Base-by-base conservation (phyloP, 768 basidiomycete genomes). In the Tylopilus cervinicoccineus region DNA sequence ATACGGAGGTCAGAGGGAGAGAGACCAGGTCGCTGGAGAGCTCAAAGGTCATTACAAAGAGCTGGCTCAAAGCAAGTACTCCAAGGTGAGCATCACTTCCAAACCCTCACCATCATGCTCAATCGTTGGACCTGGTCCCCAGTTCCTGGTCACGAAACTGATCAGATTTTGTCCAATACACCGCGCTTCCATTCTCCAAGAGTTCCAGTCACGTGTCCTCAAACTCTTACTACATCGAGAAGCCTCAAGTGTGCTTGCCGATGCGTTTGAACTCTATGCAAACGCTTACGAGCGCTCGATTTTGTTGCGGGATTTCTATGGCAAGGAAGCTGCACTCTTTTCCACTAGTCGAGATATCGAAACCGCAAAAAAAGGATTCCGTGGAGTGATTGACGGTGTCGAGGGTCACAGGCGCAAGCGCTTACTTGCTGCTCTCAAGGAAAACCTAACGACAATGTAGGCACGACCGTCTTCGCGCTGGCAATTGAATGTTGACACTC, bases 301-400 rank as follows among this genome's bases (percentile, higher is more conserved):
- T 19, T 74, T 97, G 6, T 71, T 95, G 6, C 80, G 86, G 16
- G 90, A 93, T 51, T 92, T 96, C 54, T 97, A 93, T 55, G 93
- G 93, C 13, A 89, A 88, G 64, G 93, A 97, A 65, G 84, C 83
- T 1, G 72, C 76, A 3, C 68, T 97, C 26, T 92, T 95, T 66
- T 73, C 69, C 6, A 55, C 76, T 6, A 78, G 73, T 0, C 70
- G 61, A 17, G 81, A 86, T 39, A 84, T 81, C 62, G 85, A 80
- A 52, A 69, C 70, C 13, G 77, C 79, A 5, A 84, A 78, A 63
- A 81, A 77, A 51, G 88, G 88, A 0, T 67, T 95, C 38, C 71
- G 72, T 14, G 87, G 84, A 1, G 70, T 90, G 3, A 65, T 95
- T 36, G 82, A 83, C 27, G 80, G 77, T 0, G 72, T 74, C 6